Conservation (phyloP, 1,284 basidiomycete genomes). For the Ustilago nuda region DNA sequence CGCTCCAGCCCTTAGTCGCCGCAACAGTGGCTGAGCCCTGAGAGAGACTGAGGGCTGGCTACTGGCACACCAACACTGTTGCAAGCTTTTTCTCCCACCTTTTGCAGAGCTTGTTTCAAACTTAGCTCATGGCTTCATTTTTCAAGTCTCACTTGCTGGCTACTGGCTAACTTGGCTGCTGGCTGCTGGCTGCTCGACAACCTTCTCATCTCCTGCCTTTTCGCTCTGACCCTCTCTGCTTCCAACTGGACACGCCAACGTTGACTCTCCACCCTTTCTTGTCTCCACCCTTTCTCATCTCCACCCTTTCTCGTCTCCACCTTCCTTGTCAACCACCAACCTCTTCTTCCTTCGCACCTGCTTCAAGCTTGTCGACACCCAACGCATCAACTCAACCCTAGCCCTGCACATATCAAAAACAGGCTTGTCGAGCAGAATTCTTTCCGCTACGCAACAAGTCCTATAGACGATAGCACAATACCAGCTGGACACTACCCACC, state of each 20-base stretch:
- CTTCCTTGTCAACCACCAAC: not conserved
- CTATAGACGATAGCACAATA: not conserved
- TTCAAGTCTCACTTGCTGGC: conserved; percentile 1
- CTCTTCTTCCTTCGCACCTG: conserved; percentile 1
- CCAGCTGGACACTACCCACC: not conserved
- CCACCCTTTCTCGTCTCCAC: no score
- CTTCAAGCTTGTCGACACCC: not conserved
- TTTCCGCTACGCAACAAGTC: not conserved
- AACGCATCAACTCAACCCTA: not conserved
- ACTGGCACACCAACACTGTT: not conserved
- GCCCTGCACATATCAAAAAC: not conserved
- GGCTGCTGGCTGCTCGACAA: not conserved
- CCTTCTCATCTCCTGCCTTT: not conserved
- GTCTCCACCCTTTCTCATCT: not conserved
- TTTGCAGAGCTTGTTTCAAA: not conserved
- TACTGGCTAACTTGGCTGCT: not conserved
- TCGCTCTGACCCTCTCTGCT: not conserved
- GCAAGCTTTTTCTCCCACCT: not conserved
- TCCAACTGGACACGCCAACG: not conserved
- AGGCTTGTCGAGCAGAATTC: not conserved
- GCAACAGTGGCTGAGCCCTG: conserved; percentile 1
- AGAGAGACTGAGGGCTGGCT: no score
- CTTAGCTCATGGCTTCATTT: conserved; percentile 9
- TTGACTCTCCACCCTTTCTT: not conserved
- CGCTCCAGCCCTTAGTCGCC: conserved; percentile 3